Percentiles rank a stretch among this genome's conserved stretches.
Conservation (phyloP, 306 rosid genomes). For the Gastrolobium bilobum region DNA sequence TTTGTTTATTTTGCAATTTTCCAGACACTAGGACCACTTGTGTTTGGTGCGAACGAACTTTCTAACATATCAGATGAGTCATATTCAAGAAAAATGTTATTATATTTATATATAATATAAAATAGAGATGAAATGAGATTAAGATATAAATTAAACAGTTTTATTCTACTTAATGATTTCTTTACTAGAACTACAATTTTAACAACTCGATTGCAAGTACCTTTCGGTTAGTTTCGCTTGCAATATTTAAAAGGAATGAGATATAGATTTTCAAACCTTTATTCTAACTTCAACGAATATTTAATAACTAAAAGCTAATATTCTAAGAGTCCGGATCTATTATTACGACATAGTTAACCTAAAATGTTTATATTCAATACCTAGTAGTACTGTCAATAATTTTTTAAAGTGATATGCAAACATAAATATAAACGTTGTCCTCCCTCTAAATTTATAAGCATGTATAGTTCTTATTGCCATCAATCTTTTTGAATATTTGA, state of each 20-base stretch:
- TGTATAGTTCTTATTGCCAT: too few relatives aligned
- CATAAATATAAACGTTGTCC: background rate
- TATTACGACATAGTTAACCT: background rate
- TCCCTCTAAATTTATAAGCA: too few relatives aligned
- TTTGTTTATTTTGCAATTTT: constrained; percentile 35
- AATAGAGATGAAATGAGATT: constrained; percentile 17
- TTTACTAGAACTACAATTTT: background rate
- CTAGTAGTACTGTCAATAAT: background rate
- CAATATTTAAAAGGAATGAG: constrained; percentile 6
- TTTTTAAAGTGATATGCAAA: background rate
- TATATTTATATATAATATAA: background rate
- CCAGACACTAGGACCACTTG: constrained; percentile 21
- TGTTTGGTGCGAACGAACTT: background rate
- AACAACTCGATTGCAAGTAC: background rate
- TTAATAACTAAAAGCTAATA: background rate
- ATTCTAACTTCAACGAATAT: background rate
- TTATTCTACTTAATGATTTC: background rate
- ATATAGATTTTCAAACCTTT: background rate
- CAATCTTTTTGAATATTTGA: too few relatives aligned
- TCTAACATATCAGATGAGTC: background rate
- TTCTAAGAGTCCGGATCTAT: background rate
- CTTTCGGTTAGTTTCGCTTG: background rate
- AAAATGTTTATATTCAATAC: background rate
- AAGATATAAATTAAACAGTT: background rate
- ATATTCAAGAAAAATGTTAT: background rate